Percentiles rank a stretch among this genome's conserved stretches.
Conservation (phyloP, 805 yeast genomes). For the Kodamaea laetipori region DNA sequence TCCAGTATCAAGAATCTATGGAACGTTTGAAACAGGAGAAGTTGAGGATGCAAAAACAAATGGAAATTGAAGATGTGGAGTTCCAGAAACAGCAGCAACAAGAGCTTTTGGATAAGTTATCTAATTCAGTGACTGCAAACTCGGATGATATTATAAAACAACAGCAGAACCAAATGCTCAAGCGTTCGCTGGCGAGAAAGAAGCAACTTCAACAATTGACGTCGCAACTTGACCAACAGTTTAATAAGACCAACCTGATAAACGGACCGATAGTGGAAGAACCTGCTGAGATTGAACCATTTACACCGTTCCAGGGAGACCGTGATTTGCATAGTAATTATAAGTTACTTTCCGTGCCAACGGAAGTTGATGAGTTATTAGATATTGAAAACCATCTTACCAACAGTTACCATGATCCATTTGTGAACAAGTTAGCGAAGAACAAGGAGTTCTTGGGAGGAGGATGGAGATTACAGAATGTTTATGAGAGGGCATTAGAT, state of each 20-base stretch:
- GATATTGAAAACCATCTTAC: constrained; percentile 45
- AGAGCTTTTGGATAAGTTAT: constrained; percentile 42
- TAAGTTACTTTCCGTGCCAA: constrained; percentile 38
- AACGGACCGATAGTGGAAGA: constrained; percentile 6
- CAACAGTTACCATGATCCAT: constrained; percentile 47
- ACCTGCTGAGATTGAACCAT: constrained; percentile 52
- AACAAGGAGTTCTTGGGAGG: constrained; percentile 77
- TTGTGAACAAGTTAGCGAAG: constrained; percentile 50
- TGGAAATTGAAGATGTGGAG: constrained; percentile 45
- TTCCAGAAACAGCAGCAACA: constrained; percentile 43
- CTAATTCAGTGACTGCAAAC: constrained; percentile 29
- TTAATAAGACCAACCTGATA: constrained; percentile 27
- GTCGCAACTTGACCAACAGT: constrained; percentile 51
- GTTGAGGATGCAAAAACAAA: constrained; percentile 64
- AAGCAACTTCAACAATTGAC: constrained; percentile 60
- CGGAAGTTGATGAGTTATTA: constrained; percentile 25
- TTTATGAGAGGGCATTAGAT: constrained; percentile 74
- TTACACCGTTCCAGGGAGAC: constrained; percentile 95
- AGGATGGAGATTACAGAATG: constrained; percentile 74
- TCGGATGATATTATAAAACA: constrained; percentile 45
- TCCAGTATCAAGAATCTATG: constrained; percentile 60
- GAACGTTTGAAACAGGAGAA: constrained; percentile 63
- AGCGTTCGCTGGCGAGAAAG: constrained; percentile 66
- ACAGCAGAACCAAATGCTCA: constrained; percentile 44
- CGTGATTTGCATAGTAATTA: constrained; percentile 59